These are phyloP conservation scores for Logfia minima DNA, from an alignment of 129 eudicot genomes.

Conservation along the genomic window DNA sequence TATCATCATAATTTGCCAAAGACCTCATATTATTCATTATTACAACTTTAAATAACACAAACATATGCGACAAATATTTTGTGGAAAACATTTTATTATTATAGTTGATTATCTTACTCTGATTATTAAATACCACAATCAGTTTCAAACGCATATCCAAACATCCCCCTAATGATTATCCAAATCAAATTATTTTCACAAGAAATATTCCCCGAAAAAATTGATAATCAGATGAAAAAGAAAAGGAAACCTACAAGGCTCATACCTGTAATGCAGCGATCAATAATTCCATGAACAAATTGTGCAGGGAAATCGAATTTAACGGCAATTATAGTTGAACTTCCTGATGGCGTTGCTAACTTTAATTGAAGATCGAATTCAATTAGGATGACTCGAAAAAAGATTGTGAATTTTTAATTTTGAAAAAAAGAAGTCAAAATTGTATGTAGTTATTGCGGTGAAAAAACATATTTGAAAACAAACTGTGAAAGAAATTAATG, in stretches of 20 bases:
- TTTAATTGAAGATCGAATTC: background rate
- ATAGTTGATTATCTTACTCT: background rate
- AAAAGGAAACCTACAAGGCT: too few relatives aligned
- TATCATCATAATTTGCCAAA: background rate
- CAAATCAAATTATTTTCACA: background rate
- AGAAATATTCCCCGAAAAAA: background rate
- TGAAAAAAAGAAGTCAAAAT: slow-evolving; percentile 12
- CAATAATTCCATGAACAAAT: slow-evolving; percentile 15
- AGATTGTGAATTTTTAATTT: background rate
- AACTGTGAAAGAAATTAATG: slow-evolving; percentile 16
- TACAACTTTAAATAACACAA: background rate
- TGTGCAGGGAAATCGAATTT: background rate
- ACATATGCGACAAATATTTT: background rate
- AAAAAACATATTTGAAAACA: background rate
- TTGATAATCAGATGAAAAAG: background rate
- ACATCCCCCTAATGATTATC: background rate
- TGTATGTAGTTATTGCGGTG: slow-evolving; percentile 1
- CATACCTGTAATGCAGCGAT: slow-evolving; percentile 16
- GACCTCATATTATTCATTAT: background rate
- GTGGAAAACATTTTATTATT: background rate
- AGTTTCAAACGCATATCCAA: background rate
- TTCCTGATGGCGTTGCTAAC: background rate
- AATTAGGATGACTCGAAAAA: background rate
- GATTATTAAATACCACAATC: background rate
- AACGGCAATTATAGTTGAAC: background rate